phyloP scores from a whole-genome alignment of 495 filamentous ascomycete genomes.

The Neurospora discreta region DNA sequence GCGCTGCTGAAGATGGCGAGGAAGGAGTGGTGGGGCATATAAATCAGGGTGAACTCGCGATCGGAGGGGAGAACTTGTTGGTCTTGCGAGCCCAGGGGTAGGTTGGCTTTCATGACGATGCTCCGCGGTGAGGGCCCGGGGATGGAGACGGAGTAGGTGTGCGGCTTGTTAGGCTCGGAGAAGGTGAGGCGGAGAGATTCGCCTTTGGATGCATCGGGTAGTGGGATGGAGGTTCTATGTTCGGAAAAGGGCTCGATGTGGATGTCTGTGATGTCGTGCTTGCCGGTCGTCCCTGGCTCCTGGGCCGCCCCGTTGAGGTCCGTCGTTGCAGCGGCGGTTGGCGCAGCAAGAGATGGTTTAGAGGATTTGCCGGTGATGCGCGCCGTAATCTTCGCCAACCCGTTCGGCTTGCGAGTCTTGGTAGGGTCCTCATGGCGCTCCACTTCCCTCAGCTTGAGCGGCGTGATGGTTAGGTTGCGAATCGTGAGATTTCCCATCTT shows the following conservation, averaged over 20 bases:
- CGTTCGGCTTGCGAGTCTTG: constrained; percentile 17
- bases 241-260: constrained; percentile 29
- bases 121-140: constrained; percentile 22
- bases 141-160: constrained; percentile 29
- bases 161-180: constrained; percentile 18
- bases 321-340: constrained; percentile 10
- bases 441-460: constrained; percentile 60
- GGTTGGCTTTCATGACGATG: background rate
- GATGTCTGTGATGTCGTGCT: constrained; percentile 23
- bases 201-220: constrained; percentile 21
- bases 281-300: constrained; percentile 4
- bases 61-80: constrained; percentile 1
- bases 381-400: constrained; percentile 35
- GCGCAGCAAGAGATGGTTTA: constrained; percentile 3
- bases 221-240: constrained; percentile 19
- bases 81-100: background rate
- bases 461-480: constrained; percentile 73
- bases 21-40: constrained; percentile 48
- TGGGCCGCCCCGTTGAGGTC: constrained; percentile 2
- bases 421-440: constrained; percentile 50
- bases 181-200: constrained; percentile 38
- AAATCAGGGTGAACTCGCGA: constrained; percentile 60
- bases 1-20: constrained; percentile 70
- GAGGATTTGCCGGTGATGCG: constrained; percentile 41
- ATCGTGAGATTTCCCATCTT: constrained; percentile 49